A percentile compares a stretch with the other conserved stretches of the same genome.
Conservation (phyloP, 2,329 filamentous ascomycete species). For the Penicillium freii region DNA sequence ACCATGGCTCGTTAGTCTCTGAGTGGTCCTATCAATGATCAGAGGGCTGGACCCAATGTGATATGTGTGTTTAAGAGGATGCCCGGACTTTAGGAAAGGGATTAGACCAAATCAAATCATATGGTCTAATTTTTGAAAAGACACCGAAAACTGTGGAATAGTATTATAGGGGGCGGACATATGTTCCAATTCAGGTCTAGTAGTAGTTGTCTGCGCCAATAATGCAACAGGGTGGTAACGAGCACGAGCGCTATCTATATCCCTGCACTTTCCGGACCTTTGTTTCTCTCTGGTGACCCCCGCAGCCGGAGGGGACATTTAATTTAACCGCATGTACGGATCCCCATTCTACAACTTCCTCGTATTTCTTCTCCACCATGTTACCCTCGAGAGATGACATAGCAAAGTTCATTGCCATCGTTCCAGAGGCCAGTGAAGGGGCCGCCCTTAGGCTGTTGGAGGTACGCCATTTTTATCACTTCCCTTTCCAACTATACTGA, state of each 20-base stretch:
- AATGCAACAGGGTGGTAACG: background rate
- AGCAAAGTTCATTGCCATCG: slow-evolving; percentile 5
- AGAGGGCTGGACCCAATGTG: too few relatives aligned
- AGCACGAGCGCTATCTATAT: background rate
- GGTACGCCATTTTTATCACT: background rate
- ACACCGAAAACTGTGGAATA: too few relatives aligned
- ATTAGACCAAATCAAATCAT: background rate
- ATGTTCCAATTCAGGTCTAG: background rate
- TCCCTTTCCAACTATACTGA: background rate
- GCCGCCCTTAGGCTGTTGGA: slow-evolving; percentile 7
- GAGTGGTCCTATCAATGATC: too few relatives aligned
- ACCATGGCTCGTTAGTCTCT: too few relatives aligned
- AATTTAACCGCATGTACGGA: too few relatives aligned
- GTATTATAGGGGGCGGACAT: too few relatives aligned
- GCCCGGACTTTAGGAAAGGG: too few relatives aligned
- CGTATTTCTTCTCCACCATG: background rate
- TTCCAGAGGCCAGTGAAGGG: background rate
- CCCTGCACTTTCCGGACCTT: background rate
- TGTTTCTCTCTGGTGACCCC: background rate
- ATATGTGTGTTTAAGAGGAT: too few relatives aligned
- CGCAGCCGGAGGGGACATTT: too few relatives aligned
- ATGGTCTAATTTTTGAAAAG: background rate
- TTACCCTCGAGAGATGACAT: background rate
- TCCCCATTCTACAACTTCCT: background rate
- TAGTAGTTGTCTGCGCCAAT: background rate